phyloP scores from a whole-genome alignment of 352 stramenopile genomes.

The Hyaloperonospora brassicae region DNA sequence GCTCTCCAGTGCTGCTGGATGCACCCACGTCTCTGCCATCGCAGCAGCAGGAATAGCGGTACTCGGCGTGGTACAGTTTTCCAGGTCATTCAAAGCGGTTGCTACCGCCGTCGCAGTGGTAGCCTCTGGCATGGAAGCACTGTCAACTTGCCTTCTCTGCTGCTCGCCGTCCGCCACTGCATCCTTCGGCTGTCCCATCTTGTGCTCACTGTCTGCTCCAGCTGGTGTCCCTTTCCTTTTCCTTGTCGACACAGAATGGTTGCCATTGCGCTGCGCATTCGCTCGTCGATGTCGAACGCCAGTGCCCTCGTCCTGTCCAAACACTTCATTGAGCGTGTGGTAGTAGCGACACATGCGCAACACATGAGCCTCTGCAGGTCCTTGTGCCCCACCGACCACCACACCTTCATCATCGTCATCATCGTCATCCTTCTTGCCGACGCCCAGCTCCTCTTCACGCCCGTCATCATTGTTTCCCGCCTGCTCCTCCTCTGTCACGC shows the following conservation, averaged over 20 bases:
- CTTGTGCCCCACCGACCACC: conserved; percentile 2
- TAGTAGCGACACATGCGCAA: conserved; percentile 64
- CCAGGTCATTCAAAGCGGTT: neutral
- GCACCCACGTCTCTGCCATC: conserved; percentile 17
- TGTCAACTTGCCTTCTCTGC: conserved; percentile 1
- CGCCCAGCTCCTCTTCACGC: too few relatives aligned
- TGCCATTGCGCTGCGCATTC: conserved; percentile 11
- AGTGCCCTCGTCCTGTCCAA: conserved; percentile 33
- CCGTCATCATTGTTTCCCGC: conserved; percentile 3
- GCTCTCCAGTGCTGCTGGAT: conserved; percentile 34
- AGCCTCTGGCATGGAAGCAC: neutral
- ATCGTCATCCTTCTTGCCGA: too few relatives aligned
- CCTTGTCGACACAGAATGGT: conserved; percentile 1
- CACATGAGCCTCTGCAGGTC: conserved; percentile 41
- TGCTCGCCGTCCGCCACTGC: conserved; percentile 1
- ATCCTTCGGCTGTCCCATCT: neutral
- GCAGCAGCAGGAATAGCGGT: conserved; percentile 9
- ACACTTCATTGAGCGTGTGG: conserved; percentile 51
- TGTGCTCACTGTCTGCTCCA: conserved; percentile 8
- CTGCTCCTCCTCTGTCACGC: conserved; percentile 5
- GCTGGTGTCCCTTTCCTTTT: conserved; percentile 12
- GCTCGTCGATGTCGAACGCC: conserved; percentile 20
- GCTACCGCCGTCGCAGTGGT: neutral
- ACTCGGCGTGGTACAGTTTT: conserved; percentile 7
- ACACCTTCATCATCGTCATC: neutral